These are phyloP conservation scores for Podaxis sp. DNA, from an alignment of 768 basidiomycete species.

Conservation along the genomic window DNA sequence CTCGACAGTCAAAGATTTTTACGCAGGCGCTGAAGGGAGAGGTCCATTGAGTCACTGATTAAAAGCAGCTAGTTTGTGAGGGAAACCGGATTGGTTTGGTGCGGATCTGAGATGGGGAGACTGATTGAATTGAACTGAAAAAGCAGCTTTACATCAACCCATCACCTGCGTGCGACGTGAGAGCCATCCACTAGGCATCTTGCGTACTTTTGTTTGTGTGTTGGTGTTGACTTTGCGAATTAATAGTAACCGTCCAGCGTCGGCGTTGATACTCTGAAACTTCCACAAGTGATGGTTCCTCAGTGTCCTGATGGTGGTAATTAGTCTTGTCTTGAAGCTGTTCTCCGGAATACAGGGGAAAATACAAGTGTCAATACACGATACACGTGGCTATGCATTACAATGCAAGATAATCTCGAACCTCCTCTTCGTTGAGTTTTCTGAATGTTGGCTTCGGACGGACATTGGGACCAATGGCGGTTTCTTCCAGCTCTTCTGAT, in stretches of 20 bases:
- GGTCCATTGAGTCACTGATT: constrained; percentile 3
- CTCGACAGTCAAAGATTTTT: constrained; percentile 1
- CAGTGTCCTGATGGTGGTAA: neutral
- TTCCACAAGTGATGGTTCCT: constrained; percentile 8
- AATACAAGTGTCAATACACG: constrained; percentile 5
- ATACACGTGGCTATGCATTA: constrained; percentile 30
- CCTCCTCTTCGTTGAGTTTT: constrained; percentile 94
- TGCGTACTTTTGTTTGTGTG: neutral
- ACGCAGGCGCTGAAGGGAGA: neutral
- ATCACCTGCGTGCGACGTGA: neutral
- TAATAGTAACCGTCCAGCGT: neutral
- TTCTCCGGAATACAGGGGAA: neutral
- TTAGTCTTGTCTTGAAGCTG: neutral
- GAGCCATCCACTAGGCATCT: neutral
- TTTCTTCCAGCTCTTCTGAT: constrained; percentile 59
- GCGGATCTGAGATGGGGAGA: constrained; percentile 7
- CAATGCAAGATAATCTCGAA: constrained; percentile 90
- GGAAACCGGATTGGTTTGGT: constrained; percentile 7
- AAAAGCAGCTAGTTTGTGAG: neutral
- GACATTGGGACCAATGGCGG: constrained; percentile 62
- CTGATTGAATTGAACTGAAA: neutral
- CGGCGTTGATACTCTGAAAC: neutral
- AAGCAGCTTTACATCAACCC: neutral
- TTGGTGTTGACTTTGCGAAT: neutral
- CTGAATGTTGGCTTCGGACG: constrained; percentile 86